These are phyloP conservation scores for Novymonas esmeraldas DNA, from an alignment of 208 protist genomes.

Conservation along the genomic window DNA sequence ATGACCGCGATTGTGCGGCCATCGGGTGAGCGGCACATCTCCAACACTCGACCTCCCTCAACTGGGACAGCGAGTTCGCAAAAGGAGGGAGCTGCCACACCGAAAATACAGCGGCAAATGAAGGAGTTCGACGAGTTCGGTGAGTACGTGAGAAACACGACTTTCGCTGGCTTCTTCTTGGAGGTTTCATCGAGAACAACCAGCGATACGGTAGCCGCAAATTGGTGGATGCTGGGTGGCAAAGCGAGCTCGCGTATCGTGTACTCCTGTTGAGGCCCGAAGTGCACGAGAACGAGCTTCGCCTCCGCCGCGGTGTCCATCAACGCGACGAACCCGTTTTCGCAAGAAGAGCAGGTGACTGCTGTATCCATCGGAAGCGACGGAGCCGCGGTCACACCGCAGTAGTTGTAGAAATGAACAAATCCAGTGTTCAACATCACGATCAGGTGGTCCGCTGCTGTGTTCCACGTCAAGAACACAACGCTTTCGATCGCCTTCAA, in stretches of 20 bases:
- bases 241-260: slow-evolving; percentile 27
- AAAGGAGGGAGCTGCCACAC: slow-evolving; percentile 19
- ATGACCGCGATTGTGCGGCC: slow-evolving; percentile 48
- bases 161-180: slow-evolving; percentile 11
- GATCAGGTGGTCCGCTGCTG: slow-evolving; percentile 62
- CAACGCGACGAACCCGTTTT: slow-evolving; percentile 53
- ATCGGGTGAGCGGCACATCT: slow-evolving; percentile 62
- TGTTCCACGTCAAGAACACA: slow-evolving; percentile 74
- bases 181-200: slow-evolving; percentile 20
- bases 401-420: slow-evolving; percentile 64
- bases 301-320: slow-evolving; percentile 20
- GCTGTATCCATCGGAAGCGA: slow-evolving; percentile 42
- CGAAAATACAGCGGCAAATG: slow-evolving; percentile 34
- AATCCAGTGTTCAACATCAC: slow-evolving; percentile 53
- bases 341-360: slow-evolving; percentile 37
- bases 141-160: slow-evolving; percentile 37
- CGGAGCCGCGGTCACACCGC: slow-evolving; percentile 30
- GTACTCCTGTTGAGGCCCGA: slow-evolving; percentile 19
- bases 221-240: slow-evolving; percentile 24
- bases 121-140: slow-evolving; percentile 19
- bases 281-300: slow-evolving; percentile 31
- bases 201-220: slow-evolving; percentile 17
- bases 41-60: slow-evolving; percentile 52
- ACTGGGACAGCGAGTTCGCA: slow-evolving; percentile 54
- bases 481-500: slow-evolving; percentile 50